phyloP scores from a whole-genome alignment of 2,329 filamentous ascomycete genomes.

The Chrysoporthe austroafricana region DNA sequence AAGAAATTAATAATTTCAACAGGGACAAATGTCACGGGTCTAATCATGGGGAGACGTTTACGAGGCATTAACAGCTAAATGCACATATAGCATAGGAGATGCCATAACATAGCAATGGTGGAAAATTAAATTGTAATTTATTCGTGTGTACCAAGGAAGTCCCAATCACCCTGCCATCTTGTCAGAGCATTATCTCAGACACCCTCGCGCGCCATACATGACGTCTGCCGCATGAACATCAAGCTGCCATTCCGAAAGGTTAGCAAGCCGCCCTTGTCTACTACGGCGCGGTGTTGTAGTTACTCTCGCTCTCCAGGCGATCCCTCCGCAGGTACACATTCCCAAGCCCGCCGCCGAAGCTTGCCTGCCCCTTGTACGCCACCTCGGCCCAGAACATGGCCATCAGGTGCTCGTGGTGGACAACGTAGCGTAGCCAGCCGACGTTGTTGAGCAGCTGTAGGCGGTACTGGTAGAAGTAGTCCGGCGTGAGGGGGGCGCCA shows the following conservation, averaged over 20 bases:
- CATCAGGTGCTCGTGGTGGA: background rate
- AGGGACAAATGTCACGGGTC: background rate
- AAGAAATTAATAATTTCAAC: no score
- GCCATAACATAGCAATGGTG: background rate
- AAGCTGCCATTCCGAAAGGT: background rate
- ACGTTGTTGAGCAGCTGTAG: conserved; percentile 9
- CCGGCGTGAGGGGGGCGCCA: background rate
- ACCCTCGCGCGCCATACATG: background rate
- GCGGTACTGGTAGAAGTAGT: background rate
- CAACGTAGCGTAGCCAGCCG: background rate
- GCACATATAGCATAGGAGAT: background rate
- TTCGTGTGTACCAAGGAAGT: background rate
- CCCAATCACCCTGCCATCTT: background rate
- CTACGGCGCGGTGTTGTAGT: background rate
- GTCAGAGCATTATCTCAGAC: background rate
- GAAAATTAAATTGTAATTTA: background rate
- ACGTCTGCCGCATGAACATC: background rate
- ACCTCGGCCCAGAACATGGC: background rate
- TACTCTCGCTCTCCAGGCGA: background rate
- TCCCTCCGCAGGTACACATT: background rate
- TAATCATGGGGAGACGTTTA: background rate
- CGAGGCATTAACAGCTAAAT: background rate
- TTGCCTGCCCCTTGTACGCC: background rate
- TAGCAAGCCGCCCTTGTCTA: background rate
- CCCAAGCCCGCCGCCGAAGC: background rate